Percentiles rank a stretch among this genome's conserved stretches.
These are phyloP conservation scores for Pseudonitzschia multiseries DNA, from an alignment of 108 stramenopile species.

Conservation along the genomic window DNA sequence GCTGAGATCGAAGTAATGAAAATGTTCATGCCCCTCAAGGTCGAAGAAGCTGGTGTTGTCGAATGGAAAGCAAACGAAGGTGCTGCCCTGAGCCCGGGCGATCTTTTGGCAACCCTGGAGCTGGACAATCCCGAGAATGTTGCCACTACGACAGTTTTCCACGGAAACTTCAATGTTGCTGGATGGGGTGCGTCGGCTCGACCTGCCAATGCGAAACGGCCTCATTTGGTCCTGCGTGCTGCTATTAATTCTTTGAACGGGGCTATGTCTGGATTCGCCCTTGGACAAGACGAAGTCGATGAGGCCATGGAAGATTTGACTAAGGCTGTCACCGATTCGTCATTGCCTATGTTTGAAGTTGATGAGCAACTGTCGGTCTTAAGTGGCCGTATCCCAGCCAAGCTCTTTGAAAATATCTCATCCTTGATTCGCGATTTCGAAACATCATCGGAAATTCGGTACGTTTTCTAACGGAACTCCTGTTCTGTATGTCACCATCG, in stretches of 20 bases:
- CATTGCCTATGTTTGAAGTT: slow-evolving; percentile 87
- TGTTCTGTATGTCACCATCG: background rate
- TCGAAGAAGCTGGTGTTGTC: slow-evolving; percentile 90
- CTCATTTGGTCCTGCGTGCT: slow-evolving; percentile 78
- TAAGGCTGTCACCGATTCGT: slow-evolving; percentile 71
- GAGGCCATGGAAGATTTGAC: slow-evolving; percentile 62
- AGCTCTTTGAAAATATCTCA: slow-evolving; percentile 59
- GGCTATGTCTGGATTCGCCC: slow-evolving; percentile 86
- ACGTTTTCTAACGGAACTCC: background rate
- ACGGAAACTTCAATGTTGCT: slow-evolving; percentile 63
- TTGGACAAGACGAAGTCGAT: slow-evolving; percentile 51
- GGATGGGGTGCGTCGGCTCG: slow-evolving; percentile 58
- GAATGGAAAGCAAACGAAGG: slow-evolving; percentile 90
- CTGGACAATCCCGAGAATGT: slow-evolving; percentile 96
- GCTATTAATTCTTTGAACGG: slow-evolving; percentile 71
- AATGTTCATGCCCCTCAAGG: slow-evolving; percentile 99
- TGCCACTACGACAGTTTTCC: slow-evolving; percentile 61
- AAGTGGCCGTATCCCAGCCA: slow-evolving; percentile 84
- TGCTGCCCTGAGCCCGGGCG: slow-evolving; percentile 89
- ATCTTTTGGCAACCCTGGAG: slow-evolving; percentile 88
- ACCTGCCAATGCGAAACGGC: slow-evolving; percentile 40
- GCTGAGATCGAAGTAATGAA: slow-evolving; percentile 99
- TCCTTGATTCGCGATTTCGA: slow-evolving; percentile 61
- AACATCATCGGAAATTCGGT: slow-evolving; percentile 10
- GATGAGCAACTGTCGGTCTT: slow-evolving; percentile 94